Evolutionary conservation across 805 yeast species (phyloP).

Genomic region (Saccharomyces cerevisiae): DNA sequence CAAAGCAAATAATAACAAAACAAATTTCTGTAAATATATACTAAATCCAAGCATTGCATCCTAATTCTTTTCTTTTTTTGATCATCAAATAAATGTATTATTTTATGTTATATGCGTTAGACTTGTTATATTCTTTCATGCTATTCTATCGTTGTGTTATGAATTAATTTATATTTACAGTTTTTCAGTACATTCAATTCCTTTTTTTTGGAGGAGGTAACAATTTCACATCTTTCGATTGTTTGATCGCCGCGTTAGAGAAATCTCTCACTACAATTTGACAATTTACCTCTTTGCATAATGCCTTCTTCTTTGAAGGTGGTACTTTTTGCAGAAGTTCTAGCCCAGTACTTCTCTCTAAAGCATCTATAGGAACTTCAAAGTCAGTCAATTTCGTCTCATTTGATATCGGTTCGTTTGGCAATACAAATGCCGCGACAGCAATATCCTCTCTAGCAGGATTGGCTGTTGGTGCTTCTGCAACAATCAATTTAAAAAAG

Average conservation of each 20-base stretch:
- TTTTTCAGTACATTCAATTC: not conserved
- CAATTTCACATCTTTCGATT: constrained; percentile 1
- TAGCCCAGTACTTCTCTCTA: constrained; percentile 81
- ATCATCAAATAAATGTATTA: not conserved
- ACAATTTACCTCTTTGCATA: constrained; percentile 78
- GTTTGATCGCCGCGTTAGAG: constrained; percentile 29
- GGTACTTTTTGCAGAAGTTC: constrained; percentile 70
- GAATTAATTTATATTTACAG: not conserved
- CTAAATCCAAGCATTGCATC: not conserved
- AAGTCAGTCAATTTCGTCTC: constrained; percentile 60
- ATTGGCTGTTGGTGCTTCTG: constrained; percentile 48
- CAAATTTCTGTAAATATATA: not conserved
- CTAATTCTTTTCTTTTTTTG: not conserved
- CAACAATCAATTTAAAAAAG: constrained; percentile 84
- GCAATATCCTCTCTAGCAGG: constrained; percentile 38
- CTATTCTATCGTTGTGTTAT: not conserved
- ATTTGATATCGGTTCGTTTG: constrained; percentile 76
- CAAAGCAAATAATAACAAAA: not conserved
- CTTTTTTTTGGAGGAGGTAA: constrained; percentile 19
- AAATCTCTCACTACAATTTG: constrained; percentile 77
- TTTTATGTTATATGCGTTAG: not conserved
- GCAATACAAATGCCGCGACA: constrained; percentile 89
- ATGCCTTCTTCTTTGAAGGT: constrained; percentile 42
- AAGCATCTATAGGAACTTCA: constrained; percentile 82
- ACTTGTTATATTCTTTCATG: not conserved